Conservation (phyloP, 305 asterid genomes). For the Salvia sclarea region DNA sequence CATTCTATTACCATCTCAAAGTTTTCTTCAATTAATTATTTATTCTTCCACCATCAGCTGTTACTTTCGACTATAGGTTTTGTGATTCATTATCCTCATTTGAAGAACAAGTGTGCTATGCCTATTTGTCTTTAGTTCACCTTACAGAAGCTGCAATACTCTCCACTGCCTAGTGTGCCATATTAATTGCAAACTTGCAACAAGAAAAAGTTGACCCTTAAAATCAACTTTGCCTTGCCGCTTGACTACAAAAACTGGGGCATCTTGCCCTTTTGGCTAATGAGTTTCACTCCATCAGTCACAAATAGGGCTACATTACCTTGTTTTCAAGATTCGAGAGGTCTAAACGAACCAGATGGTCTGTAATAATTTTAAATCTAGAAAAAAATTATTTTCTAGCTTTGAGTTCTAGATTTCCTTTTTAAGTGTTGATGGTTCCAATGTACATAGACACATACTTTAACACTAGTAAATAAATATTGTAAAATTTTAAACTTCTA, state of each 20-base stretch:
- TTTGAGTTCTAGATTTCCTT: background rate
- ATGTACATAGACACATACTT: no score
- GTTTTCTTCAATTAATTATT: no score
- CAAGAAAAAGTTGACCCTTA: no score
- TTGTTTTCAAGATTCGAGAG: background rate
- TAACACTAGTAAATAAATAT: no score
- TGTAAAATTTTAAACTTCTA: no score
- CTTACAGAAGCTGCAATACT: background rate
- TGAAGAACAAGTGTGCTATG: background rate
- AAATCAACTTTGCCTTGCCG: no score
- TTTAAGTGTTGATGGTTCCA: background rate
- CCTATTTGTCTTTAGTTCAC: background rate
- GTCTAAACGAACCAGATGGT: background rate
- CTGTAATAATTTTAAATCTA: background rate
- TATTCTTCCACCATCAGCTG: background rate
- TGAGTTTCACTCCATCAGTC: background rate
- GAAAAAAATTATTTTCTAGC: background rate
- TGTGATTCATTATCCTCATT: slow-evolving; percentile 15
- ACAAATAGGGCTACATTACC: no score
- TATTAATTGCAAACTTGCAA: no score
- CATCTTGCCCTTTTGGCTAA: background rate
- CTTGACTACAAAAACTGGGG: background rate
- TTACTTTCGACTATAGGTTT: background rate
- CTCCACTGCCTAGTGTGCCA: background rate
- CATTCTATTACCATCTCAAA: no score